A percentile compares a stretch with the other conserved stretches of the same genome.
Evolutionary conservation across 305 asterid species (phyloP).

Genomic region (Andrographis paniculata): DNA sequence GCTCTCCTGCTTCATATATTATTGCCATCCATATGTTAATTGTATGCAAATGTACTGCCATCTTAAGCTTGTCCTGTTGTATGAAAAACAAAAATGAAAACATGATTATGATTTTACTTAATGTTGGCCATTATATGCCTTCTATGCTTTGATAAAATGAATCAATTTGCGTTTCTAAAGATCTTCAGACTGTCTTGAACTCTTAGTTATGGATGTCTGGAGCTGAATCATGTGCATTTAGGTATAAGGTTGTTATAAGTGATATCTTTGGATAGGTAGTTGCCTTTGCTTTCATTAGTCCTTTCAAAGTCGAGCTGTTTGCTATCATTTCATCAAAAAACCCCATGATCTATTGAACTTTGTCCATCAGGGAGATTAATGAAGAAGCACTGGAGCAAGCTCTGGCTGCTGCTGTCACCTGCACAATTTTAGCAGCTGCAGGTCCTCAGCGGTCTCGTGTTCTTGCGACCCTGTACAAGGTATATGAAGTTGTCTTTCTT

Average conservation of each 20-base stretch:
- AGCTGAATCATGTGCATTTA: too few species aligned
- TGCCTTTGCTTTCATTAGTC: not conserved
- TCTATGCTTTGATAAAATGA: too few species aligned
- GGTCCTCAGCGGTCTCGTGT: conserved; percentile 92
- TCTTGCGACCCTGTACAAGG: conserved; percentile 94
- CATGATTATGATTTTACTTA: not conserved
- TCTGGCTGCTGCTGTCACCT: conserved; percentile 83
- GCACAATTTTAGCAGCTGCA: conserved; percentile 96
- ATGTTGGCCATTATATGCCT: not conserved
- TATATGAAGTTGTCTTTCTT: conserved; percentile 18
- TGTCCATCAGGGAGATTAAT: conserved; percentile 63
- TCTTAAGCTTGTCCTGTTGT: too few species aligned
- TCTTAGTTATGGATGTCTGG: too few species aligned
- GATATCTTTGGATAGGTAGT: too few species aligned
- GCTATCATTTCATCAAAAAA: too few species aligned
- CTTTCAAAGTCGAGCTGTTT: too few species aligned
- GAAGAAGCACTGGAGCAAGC: conserved; percentile 92
- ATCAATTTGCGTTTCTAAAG: too few species aligned
- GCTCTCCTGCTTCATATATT: not conserved
- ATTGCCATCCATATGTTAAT: not conserved
- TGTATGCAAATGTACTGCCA: not conserved
- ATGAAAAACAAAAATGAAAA: too few species aligned
- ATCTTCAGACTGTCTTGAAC: too few species aligned
- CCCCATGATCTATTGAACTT: conserved; percentile 16
- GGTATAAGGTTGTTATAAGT: too few species aligned